Conservation (phyloP, 139 green algal genomes). For the Chlorella sp. region DNA sequence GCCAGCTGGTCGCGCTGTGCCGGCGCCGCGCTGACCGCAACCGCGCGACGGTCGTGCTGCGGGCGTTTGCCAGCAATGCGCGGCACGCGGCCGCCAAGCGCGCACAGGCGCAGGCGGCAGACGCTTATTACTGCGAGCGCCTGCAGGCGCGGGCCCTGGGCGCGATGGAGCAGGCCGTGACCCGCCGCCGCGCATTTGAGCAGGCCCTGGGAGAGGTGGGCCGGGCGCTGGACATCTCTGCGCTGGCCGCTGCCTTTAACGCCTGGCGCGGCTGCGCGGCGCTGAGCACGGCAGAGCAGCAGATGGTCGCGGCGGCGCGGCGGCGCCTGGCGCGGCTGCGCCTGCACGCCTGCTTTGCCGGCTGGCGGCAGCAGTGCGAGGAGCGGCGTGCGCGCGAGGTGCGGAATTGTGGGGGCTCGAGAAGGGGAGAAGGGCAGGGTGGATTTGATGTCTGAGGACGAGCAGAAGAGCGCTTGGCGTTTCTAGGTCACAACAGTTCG, state of each 20-base stretch:
- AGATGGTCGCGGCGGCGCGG: not conserved
- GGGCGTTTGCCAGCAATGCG: not conserved
- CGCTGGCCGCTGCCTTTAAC: not conserved
- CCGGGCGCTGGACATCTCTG: not conserved
- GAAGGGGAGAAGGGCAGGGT: no score
- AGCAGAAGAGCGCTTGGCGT: no score
- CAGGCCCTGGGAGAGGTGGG: not conserved
- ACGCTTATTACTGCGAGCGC: not conserved
- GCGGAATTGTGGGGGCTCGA: no score
- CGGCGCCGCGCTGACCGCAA: conserved; percentile 17
- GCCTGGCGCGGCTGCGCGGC: conserved; percentile 5
- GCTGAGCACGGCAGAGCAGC: not conserved
- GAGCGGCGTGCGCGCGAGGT: no score
- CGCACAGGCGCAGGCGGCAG: not conserved
- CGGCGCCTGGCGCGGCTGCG: not conserved
- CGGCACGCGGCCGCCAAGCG: not conserved
- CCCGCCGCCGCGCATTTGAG: not conserved
- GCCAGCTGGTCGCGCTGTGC: conserved; percentile 17
- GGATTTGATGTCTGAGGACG: no score
- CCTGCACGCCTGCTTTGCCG: not conserved
- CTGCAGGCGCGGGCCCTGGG: conserved; percentile 26
- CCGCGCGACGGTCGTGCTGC: not conserved
- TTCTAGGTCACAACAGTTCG: no score
- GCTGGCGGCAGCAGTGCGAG: not conserved
- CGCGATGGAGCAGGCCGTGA: conserved; percentile 13